Conservation (phyloP, 441 rosid genomes). For the Pelargonium citronellum region DNA sequence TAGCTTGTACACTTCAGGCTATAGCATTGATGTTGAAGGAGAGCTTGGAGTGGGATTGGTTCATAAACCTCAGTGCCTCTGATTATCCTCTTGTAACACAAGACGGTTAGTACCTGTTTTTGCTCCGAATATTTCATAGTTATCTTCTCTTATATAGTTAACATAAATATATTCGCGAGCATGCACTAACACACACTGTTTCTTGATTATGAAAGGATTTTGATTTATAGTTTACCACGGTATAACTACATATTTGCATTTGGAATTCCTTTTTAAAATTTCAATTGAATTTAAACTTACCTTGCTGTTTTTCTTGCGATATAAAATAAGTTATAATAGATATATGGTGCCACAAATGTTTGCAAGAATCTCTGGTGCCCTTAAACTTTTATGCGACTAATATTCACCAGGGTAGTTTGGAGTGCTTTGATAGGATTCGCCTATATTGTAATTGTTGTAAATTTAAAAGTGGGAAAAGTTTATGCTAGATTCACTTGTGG, state of each 20-base stretch:
- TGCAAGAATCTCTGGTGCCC: slow-evolving; percentile 3
- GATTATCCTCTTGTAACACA: slow-evolving; percentile 92
- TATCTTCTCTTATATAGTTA: background rate
- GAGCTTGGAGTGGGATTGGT: slow-evolving; percentile 93
- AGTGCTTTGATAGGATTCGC: background rate
- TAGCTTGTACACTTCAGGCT: slow-evolving; percentile 90
- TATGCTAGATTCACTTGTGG: background rate
- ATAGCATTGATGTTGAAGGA: slow-evolving; percentile 75
- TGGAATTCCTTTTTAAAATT: background rate
- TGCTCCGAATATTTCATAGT: slow-evolving; percentile 10
- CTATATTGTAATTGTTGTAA: background rate
- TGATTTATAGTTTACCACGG: background rate
- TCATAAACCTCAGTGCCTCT: slow-evolving; percentile 87
- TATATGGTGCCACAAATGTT: background rate
- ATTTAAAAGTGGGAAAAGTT: background rate
- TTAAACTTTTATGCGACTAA: background rate
- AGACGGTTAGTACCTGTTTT: slow-evolving; percentile 60
- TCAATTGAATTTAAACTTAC: background rate
- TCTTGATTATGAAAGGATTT: background rate
- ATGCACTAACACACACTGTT: background rate
- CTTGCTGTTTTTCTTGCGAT: background rate
- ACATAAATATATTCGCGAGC: background rate
- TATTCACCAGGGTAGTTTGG: too few species aligned
- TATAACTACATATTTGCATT: background rate
- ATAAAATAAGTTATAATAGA: background rate